Conservation (phyloP, 805 yeast species). For the Hemisphaericaspora nanyangensis region DNA sequence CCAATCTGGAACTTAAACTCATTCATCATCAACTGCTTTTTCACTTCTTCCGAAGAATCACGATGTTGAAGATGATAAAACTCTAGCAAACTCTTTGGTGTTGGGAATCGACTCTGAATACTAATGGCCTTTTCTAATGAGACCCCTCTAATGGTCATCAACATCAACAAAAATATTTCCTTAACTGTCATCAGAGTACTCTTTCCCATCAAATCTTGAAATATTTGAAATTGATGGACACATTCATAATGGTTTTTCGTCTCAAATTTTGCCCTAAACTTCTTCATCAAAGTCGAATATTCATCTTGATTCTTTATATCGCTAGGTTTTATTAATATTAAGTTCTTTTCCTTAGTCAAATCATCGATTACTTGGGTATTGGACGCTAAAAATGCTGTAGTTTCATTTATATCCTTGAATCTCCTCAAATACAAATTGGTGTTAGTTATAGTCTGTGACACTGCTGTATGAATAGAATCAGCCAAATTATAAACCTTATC, state of each 20-base stretch:
- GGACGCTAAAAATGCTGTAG: slow-evolving; percentile 55
- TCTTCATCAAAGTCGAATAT: slow-evolving; percentile 38
- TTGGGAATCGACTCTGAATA: slow-evolving; percentile 66
- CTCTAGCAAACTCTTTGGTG: slow-evolving; percentile 59
- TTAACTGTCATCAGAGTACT: slow-evolving; percentile 64
- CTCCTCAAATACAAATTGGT: slow-evolving; percentile 65
- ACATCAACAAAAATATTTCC: slow-evolving; percentile 71
- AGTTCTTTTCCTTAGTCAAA: slow-evolving; percentile 20
- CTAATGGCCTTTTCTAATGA: slow-evolving; percentile 80
- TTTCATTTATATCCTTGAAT: slow-evolving; percentile 70
- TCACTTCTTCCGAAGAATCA: slow-evolving; percentile 20
- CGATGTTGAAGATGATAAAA: slow-evolving; percentile 34
- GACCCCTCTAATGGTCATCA: slow-evolving; percentile 77
- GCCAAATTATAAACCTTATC: slow-evolving; percentile 40
- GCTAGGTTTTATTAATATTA: slow-evolving; percentile 51
- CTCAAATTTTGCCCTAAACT: slow-evolving; percentile 46
- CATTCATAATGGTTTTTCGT: slow-evolving; percentile 27
- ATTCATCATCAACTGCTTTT: slow-evolving; percentile 23
- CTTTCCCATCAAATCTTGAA: slow-evolving; percentile 68
- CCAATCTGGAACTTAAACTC: slow-evolving; percentile 44
- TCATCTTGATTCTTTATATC: slow-evolving; percentile 48
- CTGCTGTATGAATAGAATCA: slow-evolving; percentile 72
- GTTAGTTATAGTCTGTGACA: slow-evolving; percentile 63
- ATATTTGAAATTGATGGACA: slow-evolving; percentile 35
- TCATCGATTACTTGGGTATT: slow-evolving; percentile 43